Percentiles rank a stretch among this genome's conserved stretches.
Conservation (phyloP, 176 grass and related monocot species). For the maize (Zea mays) region Zm-B73-REFERENCE-NAM-5.0 NC_050102.1:123183001-123183500, state of each 20-base stretch:
- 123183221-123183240: conserved; percentile 62
- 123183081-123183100: background rate
- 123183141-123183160: too few species aligned
- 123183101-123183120: too few species aligned
- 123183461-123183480: conserved; percentile 54
- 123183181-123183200: too few species aligned
- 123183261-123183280: conserved; percentile 41
- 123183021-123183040: background rate
- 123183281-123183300: conserved; percentile 51
- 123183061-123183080: background rate
- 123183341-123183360: too few species aligned
- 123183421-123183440: conserved; percentile 11
- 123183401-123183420: conserved; percentile 31
- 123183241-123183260: conserved; percentile 31
- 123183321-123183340: background rate
- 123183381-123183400: conserved; percentile 23
- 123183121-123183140: too few species aligned
- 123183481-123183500: conserved; percentile 64
- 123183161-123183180: too few species aligned
- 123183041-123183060: background rate
- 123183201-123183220: conserved; percentile 67
- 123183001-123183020: background rate
- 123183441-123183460: conserved; percentile 1
- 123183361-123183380: background rate
- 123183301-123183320: conserved; percentile 31